Evolutionary conservation across 371 early-diverging fungal species (phyloP), one percentile per base, ranked within the genome.

Genomic region (Haplosporangium sp.): DNA sequence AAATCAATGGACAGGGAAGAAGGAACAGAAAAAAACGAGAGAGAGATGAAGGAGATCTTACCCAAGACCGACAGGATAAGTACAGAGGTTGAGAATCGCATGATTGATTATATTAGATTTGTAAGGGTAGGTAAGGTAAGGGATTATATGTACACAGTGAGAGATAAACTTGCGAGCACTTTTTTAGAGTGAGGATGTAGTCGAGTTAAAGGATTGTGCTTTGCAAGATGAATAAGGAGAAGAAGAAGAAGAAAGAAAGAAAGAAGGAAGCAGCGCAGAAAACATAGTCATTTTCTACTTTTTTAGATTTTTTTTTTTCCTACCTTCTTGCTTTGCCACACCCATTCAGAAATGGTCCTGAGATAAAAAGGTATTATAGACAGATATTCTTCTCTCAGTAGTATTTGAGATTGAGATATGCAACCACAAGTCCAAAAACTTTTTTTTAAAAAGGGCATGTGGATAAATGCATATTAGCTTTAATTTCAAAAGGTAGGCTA

Each of bases 41-140:
- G 11, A 37, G 9, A 7, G 39, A 13, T n/a, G 4, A 9, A 50
- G 27, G 27, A 27, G 27, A 27, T 1, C 76, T 67, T 76, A 71
- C 76, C 64, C 40, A 76, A 56, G 2, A 61, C 71, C 40, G 76
- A 71, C 37, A 76, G 67, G 48, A 76, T 59, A 38, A 63, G 63
- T 48, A 65, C 48, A 39, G 71, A 39, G 19, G 58, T 38, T n/a
- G 44, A 58, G 67, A 76, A 64, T 48, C 64, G 71, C 76, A 76
- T 76, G 60, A 38, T 27, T 56, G 69, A 55, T 27, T 55, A 48
- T 48, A 48, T 34, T 6, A 55, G 8, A 52, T 17, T 53, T 50
- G 50, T 17, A 4, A 15, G 13, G 7, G 19, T 50, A 5, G 17
- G 15, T 17, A 50, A 50, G 42, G 42, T 42, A 42, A 27, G 44